These are phyloP conservation scores for Aspergillus taichungensis DNA, from an alignment of 495 filamentous ascomycete species.

Conservation along the genomic window DNA sequence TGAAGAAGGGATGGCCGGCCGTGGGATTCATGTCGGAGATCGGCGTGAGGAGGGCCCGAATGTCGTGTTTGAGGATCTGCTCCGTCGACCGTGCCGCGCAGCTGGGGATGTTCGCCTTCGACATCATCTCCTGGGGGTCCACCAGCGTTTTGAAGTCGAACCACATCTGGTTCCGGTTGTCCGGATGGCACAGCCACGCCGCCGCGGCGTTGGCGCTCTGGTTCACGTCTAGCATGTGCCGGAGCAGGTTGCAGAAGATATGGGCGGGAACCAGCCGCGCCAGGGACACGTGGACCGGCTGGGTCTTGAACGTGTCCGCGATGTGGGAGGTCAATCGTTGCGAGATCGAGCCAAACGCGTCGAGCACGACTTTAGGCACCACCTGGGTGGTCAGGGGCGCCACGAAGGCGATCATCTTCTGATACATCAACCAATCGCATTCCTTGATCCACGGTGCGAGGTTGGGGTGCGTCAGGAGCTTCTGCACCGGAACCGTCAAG, in stretches of 20 bases:
- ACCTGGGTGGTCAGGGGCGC: conserved; percentile 80
- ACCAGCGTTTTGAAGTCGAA: conserved; percentile 79
- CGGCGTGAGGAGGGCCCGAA: conserved; percentile 57
- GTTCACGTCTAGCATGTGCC: conserved; percentile 82
- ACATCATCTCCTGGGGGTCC: conserved; percentile 49
- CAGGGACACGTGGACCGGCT: conserved; percentile 72
- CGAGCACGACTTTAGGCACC: conserved; percentile 71
- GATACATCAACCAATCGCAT: conserved; percentile 91
- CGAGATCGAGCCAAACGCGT: conserved; percentile 77
- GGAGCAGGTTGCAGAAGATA: conserved; percentile 76
- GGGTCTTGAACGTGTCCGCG: conserved; percentile 62
- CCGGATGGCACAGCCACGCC: conserved; percentile 40
- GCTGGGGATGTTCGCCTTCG: conserved; percentile 33
- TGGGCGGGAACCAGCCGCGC: conserved; percentile 83
- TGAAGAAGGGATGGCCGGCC: conserved; percentile 26
- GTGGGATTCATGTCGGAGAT: conserved; percentile 26
- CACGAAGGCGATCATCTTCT: conserved; percentile 88
- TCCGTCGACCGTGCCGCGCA: conserved; percentile 41
- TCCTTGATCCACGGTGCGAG: conserved; percentile 90
- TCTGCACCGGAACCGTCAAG: conserved; percentile 94
- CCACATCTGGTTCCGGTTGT: conserved; percentile 70
- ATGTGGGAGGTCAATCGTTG: conserved; percentile 71
- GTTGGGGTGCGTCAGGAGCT: conserved; percentile 71
- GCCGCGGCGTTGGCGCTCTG: conserved; percentile 58
- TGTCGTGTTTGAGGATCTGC: conserved; percentile 63